Evolutionary conservation across 306 rosid genomes (phyloP), one percentile per base, ranked within the genome.

Genomic region (Vigna mungo): DNA sequence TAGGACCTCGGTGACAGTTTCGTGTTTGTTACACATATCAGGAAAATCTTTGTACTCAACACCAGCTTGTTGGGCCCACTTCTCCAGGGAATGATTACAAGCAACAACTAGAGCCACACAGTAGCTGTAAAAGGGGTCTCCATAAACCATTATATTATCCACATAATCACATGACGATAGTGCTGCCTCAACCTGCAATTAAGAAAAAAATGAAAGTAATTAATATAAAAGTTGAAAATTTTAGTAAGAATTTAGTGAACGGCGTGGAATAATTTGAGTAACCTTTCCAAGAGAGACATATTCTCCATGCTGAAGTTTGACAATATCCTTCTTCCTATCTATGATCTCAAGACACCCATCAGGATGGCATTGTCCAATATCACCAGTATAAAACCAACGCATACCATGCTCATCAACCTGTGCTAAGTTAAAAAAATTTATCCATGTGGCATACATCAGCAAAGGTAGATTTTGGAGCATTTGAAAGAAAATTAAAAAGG

Each of bases 231-330:
- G 12, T 8, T 39, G 44, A 36, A 39, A 39, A 39, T 8, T 8
- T 39, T 8, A 2, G 11, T 39, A 8, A 20, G 11, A 67, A 65
- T 71, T 62, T 39, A n/a, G 9, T 47, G 71, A 76, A 3, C 11
- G 70, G 70, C 8, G 43, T 75, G 52, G 39, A 30, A 8, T 69
- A 60, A 48, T 72, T 58, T 18, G 68, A 32, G 47, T 63, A 79
- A 95, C 98, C 97, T 92, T 95, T 68, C 98, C 97, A 4, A 92
- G 96, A 46, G 98, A 95, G 46, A 92, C 52, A 82, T 95, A 94
- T 37, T 94, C 98, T 78, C 98, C 98, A 71, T 94, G 93, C 83
- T 94, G 98, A 85, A 94, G 98, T 87, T 94, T 94, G 78, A 94
- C 96, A 18, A 92, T 94, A 77, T 92, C 98, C 80, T 94, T 92